Conservation (phyloP, 2,329 filamentous ascomycete species). For the Corniculantispora saksenae region DNA sequence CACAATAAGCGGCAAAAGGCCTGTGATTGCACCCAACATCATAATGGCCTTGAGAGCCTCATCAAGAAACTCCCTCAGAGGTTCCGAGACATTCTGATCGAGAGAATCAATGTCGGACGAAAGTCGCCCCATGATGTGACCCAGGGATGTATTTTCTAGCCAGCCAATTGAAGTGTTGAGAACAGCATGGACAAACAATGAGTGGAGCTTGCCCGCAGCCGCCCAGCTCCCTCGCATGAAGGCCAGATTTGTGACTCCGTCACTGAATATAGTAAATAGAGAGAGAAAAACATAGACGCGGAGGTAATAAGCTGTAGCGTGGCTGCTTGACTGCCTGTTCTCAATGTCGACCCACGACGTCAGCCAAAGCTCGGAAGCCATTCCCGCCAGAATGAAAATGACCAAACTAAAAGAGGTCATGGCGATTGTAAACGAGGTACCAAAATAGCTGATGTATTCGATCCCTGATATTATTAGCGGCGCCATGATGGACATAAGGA, state of each 20-base stretch:
- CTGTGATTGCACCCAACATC: slow-evolving; percentile 38
- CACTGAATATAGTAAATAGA: slow-evolving; percentile 37
- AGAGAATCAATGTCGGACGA: slow-evolving; percentile 49
- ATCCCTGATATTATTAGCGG: neutral
- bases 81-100: slow-evolving; percentile 41
- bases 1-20: slow-evolving; percentile 42
- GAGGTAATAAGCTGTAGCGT: slow-evolving; percentile 45
- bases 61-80: slow-evolving; percentile 39
- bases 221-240: slow-evolving; percentile 50
- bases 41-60: slow-evolving; percentile 35
- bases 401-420: neutral
- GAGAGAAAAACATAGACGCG: slow-evolving; percentile 45
- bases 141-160: slow-evolving; percentile 47
- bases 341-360: slow-evolving; percentile 36
- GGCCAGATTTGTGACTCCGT: slow-evolving; percentile 36
- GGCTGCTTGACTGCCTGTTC: slow-evolving; percentile 22
- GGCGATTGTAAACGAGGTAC: neutral
- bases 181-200: slow-evolving; percentile 43
- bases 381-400: neutral
- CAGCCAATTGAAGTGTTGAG: slow-evolving; percentile 49
- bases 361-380: slow-evolving; percentile 35
- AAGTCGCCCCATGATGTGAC: slow-evolving; percentile 47
- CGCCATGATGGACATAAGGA: neutral
- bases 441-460: slow-evolving; percentile 5
- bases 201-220: slow-evolving; percentile 47